Base-by-base conservation (phyloP, 495 filamentous ascomycete species). In the Delitschia confertaspora region DNA sequence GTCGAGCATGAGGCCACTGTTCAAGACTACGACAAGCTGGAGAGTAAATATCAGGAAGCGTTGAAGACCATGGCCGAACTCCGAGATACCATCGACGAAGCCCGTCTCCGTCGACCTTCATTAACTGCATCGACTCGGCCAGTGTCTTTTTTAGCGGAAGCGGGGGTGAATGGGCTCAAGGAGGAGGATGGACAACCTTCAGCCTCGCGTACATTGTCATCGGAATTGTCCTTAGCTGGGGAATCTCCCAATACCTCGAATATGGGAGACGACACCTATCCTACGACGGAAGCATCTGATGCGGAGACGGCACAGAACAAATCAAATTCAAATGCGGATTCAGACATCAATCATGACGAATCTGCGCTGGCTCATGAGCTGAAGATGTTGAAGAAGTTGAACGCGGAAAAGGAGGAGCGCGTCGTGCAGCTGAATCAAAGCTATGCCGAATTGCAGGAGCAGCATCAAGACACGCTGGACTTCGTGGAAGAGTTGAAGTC, bases 151-250 rank as follows among this genome's bases (percentile, higher is more conserved):
- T 83, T 95, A 85, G 87, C 77, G 51, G 81, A 86, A 61, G 72
- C 71, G 64, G 79, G 78, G 70, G 75, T 80, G 67, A 80, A 75
- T 67, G 82, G 80, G 55, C 71, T 73, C 60, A 88, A 78, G 60
- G 71, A 74, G 62, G 72, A 76, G 71, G 82, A 78, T 68, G 80
- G 70, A 65, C 85, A 84, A 68, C 79, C 74, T 58, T 84, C 83
- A 72, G 88, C 82, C 69, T 86, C 85, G 76, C 88, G 82, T 62
- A 94, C 88, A 65, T 85, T 95, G 60, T 95, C 85, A 48, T 88
- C 87, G 77, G 88, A 95, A 65, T 79, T 94, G 64, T 95, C 85
- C 68, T 95, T 82, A 69, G 85, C 72, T 76, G 83, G 81, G 78
- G 86, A 82, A 60, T 88, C 85, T 60, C 79, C 76, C 53, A 71